These are phyloP conservation scores for Arachnomyces sp. DNA, from an alignment of 2,329 filamentous ascomycete genomes.

Conservation along the genomic window DNA sequence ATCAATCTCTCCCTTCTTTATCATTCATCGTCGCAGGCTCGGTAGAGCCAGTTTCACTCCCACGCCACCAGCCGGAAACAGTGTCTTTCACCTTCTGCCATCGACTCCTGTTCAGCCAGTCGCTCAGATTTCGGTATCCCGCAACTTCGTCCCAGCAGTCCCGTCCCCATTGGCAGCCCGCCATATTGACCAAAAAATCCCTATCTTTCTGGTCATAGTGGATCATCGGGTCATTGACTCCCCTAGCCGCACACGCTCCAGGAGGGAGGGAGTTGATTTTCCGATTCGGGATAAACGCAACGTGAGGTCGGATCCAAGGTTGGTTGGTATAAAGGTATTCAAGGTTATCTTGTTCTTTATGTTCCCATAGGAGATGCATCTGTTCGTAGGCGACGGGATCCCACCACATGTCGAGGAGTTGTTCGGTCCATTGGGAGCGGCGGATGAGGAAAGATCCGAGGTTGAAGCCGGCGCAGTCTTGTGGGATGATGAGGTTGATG, in stretches of 20 bases:
- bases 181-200: constrained; percentile 97
- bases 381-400: constrained; percentile 96
- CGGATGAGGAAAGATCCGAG: constrained; percentile 89
- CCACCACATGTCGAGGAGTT: constrained; percentile 94
- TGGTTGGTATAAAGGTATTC: constrained; percentile 87
- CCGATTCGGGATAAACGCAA: constrained; percentile 82
- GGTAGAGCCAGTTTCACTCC: too few relatives aligned
- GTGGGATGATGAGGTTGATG: constrained; percentile 78
- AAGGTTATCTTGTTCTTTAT: constrained; percentile 94
- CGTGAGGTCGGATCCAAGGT: constrained; percentile 83
- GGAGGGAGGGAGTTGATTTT: constrained; percentile 90
- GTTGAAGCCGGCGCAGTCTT: constrained; percentile 95
- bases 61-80: not conserved
- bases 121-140: constrained; percentile 83
- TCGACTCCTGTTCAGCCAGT: constrained; percentile 71
- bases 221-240: constrained; percentile 53
- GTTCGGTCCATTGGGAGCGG: constrained; percentile 80
- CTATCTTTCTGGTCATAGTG: constrained; percentile 81
- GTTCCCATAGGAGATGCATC: constrained; percentile 97
- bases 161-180: constrained; percentile 90
- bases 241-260: constrained; percentile 61
- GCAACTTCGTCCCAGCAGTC: constrained; percentile 99
- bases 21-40: not conserved
- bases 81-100: constrained; percentile 58
- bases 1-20: too few relatives aligned